Evolutionary conservation across 768 basidiomycete genomes (phyloP).

Genomic region (Suillus lakei): DNA sequence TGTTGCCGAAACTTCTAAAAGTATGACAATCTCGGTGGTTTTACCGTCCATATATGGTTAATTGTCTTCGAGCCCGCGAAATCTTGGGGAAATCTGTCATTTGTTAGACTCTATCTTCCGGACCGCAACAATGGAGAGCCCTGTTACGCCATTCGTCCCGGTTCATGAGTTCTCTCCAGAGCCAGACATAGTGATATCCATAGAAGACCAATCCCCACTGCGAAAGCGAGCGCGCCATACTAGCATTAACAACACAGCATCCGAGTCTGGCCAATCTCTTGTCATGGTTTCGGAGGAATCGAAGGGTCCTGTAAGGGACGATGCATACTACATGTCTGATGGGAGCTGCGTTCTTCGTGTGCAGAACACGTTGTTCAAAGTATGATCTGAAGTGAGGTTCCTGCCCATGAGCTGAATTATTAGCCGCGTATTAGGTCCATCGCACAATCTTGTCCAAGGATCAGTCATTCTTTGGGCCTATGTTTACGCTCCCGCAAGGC

Average conservation of each 20-base stretch:
- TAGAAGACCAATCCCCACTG: constrained; percentile 12
- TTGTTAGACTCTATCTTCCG: constrained; percentile 23
- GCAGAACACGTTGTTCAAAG: constrained; percentile 70
- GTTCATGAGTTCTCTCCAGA: constrained; percentile 17
- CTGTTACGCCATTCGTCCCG: constrained; percentile 25
- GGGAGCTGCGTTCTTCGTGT: constrained; percentile 72
- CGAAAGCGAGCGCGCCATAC: constrained; percentile 14
- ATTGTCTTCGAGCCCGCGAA: too few relatives aligned
- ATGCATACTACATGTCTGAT: constrained; percentile 66
- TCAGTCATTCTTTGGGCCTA: constrained; percentile 62
- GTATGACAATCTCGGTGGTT: neutral
- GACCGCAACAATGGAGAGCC: constrained; percentile 20
- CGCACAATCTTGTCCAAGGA: constrained; percentile 64
- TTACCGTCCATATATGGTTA: neutral
- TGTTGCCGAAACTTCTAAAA: too few relatives aligned
- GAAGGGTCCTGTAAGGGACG: constrained; percentile 41
- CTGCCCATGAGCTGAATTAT: constrained; percentile 10
- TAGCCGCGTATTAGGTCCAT: constrained; percentile 49
- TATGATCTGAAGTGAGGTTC: constrained; percentile 35
- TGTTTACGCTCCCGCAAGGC: constrained; percentile 73
- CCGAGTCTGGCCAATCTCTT: constrained; percentile 7
- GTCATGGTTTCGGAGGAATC: constrained; percentile 14
- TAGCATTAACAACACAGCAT: constrained; percentile 6
- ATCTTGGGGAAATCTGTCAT: neutral
- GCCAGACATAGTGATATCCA: neutral